Conservation (phyloP, 169 alveolate genomes). For the Plasmodium relictum region DNA sequence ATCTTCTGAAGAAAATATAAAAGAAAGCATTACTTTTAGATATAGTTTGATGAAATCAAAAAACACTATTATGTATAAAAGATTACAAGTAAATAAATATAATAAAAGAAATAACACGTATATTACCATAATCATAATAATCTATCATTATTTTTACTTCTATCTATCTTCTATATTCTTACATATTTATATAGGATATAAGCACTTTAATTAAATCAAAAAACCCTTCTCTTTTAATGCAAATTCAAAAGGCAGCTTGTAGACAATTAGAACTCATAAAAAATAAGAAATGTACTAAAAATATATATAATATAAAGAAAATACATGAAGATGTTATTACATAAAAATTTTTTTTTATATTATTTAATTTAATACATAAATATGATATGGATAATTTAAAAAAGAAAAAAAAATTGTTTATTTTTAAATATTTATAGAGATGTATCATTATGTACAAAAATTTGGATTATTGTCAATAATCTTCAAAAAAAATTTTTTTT, state of each 20-base stretch:
- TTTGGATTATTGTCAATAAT: too few relatives aligned
- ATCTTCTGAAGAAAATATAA: conserved; percentile 92
- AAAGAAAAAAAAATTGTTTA: too few relatives aligned
- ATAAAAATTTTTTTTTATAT: background rate
- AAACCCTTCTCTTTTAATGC: conserved; percentile 91
- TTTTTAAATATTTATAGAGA: too few relatives aligned
- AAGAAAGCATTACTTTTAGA: conserved; percentile 92
- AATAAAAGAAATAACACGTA: background rate
- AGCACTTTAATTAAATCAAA: conserved; percentile 88
- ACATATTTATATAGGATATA: conserved; percentile 61
- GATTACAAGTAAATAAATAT: conserved; percentile 50
- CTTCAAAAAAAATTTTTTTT: too few relatives aligned
- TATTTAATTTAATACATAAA: too few relatives aligned
- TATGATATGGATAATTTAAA: too few relatives aligned
- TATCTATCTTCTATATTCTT: background rate
- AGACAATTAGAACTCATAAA: conserved; percentile 77
- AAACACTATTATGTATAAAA: conserved; percentile 41
- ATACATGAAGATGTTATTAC: background rate
- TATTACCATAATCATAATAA: background rate
- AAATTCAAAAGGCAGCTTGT: conserved; percentile 87
- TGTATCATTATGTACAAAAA: too few relatives aligned
- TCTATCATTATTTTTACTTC: background rate
- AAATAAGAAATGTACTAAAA: conserved; percentile 10
- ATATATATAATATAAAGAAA: background rate
- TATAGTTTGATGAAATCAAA: conserved; percentile 88